These are phyloP conservation scores for Myxozyma melibiosi DNA, from an alignment of 805 yeast species.

Conservation along the genomic window DNA sequence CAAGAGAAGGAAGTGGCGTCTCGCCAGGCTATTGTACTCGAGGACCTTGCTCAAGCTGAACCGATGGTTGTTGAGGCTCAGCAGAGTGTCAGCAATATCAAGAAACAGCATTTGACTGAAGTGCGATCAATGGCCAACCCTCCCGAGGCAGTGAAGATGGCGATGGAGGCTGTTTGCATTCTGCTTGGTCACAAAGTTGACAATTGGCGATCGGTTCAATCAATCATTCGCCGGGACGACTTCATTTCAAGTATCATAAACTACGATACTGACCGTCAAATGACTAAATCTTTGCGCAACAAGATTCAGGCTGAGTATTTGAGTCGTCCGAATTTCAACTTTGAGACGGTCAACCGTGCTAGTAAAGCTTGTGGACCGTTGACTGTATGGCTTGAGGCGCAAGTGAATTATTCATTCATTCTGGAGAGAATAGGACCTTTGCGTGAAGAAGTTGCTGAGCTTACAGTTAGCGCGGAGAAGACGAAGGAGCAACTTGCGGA, in stretches of 20 bases:
- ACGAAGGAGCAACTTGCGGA: constrained; percentile 73
- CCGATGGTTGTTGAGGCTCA: constrained; percentile 86
- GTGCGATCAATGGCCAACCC: constrained; percentile 87
- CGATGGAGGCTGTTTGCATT: constrained; percentile 84
- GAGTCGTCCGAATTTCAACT: constrained; percentile 64
- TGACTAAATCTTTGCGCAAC: constrained; percentile 55
- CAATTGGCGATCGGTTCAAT: constrained; percentile 81
- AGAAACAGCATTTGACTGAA: constrained; percentile 89
- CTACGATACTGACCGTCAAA: constrained; percentile 63
- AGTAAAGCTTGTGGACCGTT: constrained; percentile 95
- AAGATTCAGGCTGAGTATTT: constrained; percentile 64
- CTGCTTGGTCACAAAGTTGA: constrained; percentile 70
- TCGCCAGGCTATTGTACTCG: constrained; percentile 57
- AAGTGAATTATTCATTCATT: constrained; percentile 72
- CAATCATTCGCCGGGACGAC: constrained; percentile 79
- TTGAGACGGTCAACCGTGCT: constrained; percentile 78
- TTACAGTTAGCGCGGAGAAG: constrained; percentile 63
- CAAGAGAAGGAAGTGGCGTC: constrained; percentile 64
- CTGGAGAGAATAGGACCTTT: constrained; percentile 75
- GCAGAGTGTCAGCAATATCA: constrained; percentile 86
- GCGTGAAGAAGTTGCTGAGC: constrained; percentile 58
- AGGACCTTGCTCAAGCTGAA: constrained; percentile 73
- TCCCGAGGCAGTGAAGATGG: constrained; percentile 80
- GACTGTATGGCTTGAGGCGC: constrained; percentile 86
- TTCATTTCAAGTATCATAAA: constrained; percentile 80